Percentiles rank a stretch among this genome's conserved stretches.
phyloP scores from a whole-genome alignment of 441 rosid genomes.

The Arabidopsis lyrata region DNA sequence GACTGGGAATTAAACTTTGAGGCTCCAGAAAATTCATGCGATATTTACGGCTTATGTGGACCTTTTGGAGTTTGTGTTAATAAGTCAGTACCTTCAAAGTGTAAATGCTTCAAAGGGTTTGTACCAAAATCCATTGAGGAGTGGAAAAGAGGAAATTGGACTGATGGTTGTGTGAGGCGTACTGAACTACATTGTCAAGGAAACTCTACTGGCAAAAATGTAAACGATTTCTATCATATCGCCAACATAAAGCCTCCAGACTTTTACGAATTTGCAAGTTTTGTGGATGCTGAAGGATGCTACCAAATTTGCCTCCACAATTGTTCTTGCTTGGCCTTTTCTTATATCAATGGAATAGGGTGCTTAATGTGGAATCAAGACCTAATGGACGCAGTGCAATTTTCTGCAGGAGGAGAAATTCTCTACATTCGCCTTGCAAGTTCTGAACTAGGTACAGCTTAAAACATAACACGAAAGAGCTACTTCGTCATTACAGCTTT shows the following conservation, averaged over 20 bases:
- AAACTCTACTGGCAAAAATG: conserved; percentile 36
- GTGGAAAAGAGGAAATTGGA: conserved; percentile 64
- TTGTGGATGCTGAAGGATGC: conserved; percentile 43
- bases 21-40: conserved; percentile 35
- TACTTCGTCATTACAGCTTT: neutral
- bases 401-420: conserved; percentile 42
- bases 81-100: conserved; percentile 24
- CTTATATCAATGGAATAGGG: conserved; percentile 48
- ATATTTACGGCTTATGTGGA: conserved; percentile 50
- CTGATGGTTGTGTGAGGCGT: conserved; percentile 70
- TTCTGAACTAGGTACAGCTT: conserved; percentile 62
- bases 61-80: conserved; percentile 35
- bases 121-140: conserved; percentile 47
- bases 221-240: conserved; percentile 49
- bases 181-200: conserved; percentile 55
- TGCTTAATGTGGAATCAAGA: conserved; percentile 70
- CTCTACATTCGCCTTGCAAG: conserved; percentile 56
- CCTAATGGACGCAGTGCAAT: conserved; percentile 62
- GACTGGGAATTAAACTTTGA: neutral
- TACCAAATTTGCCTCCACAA: conserved; percentile 48
- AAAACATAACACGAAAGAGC: neutral
- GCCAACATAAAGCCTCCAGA: conserved; percentile 69
- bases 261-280: conserved; percentile 40
- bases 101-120: conserved; percentile 54
- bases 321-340: conserved; percentile 71